Evolutionary conservation across 139 green algal species (phyloP).

Genomic region (Micractinium conductrix): DNA sequence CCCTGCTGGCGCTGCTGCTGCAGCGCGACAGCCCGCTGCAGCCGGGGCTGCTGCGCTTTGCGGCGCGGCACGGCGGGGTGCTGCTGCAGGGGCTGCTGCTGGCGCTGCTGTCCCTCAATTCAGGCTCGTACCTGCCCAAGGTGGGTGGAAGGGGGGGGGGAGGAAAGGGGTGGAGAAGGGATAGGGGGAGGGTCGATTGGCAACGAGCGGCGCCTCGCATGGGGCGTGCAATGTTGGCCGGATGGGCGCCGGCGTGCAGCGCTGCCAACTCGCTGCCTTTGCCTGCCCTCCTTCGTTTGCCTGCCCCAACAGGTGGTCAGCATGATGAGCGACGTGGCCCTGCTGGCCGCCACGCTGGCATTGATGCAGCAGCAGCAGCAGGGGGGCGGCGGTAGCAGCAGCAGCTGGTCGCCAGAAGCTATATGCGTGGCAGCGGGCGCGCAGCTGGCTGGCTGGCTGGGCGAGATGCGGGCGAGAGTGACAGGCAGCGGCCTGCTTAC

Average conservation of each 20-base stretch:
- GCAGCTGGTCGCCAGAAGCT: neutral
- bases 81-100: slow-evolving; percentile 36
- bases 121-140: slow-evolving; percentile 30
- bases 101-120: slow-evolving; percentile 37
- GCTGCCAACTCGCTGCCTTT: neutral
- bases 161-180: no score
- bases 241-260: no score
- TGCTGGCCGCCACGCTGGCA: slow-evolving; percentile 13
- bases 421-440: neutral
- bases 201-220: neutral
- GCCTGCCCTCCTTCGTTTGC: neutral
- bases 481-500: neutral
- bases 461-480: neutral
- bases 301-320: slow-evolving; percentile 25
- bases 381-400: neutral
- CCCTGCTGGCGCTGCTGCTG: slow-evolving; percentile 9
- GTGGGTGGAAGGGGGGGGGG: neutral
- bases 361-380: neutral
- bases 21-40: neutral
- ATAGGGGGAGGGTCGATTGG: neutral
- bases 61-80: neutral
- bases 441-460: slow-evolving; percentile 20
- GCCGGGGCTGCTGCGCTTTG: neutral
- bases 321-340: slow-evolving; percentile 31
- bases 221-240: no score